Evolutionary conservation across 768 basidiomycete genomes (phyloP).

Genomic region (Cystobasidium ongulense): DNA sequence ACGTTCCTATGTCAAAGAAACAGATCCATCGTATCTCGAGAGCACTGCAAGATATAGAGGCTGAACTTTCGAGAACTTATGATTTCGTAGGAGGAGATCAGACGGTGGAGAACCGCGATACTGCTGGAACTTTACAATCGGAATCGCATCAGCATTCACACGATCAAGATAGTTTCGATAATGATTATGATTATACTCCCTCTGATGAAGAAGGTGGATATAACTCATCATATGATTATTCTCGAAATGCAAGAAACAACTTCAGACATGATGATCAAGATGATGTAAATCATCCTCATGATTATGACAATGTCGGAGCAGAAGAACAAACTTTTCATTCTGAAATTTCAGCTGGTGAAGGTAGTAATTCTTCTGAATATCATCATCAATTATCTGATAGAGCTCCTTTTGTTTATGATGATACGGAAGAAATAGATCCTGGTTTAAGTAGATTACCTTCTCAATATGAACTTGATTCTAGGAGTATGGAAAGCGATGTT

Average conservation of each 20-base stretch:
- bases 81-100: background rate
- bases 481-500: background rate
- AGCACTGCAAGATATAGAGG: conserved; percentile 35
- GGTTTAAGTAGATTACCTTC: background rate
- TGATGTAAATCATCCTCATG: background rate
- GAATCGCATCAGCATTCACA: background rate
- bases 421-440: conserved; percentile 25
- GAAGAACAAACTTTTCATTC: background rate
- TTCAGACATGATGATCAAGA: background rate
- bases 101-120: background rate
- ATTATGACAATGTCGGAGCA: background rate
- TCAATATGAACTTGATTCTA: background rate
- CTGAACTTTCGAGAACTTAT: conserved; percentile 30
- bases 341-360: background rate
- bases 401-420: conserved; percentile 25
- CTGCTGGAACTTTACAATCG: background rate
- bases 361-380: background rate
- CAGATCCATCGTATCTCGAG: conserved; percentile 38
- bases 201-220: background rate
- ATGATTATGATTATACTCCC: background rate
- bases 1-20: conserved; percentile 20
- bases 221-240: background rate
- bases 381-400: background rate
- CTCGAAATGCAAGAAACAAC: background rate
- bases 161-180: background rate